Conservation (phyloP, 768 basidiomycete genomes). For the Termitomyces sp. region DNA sequence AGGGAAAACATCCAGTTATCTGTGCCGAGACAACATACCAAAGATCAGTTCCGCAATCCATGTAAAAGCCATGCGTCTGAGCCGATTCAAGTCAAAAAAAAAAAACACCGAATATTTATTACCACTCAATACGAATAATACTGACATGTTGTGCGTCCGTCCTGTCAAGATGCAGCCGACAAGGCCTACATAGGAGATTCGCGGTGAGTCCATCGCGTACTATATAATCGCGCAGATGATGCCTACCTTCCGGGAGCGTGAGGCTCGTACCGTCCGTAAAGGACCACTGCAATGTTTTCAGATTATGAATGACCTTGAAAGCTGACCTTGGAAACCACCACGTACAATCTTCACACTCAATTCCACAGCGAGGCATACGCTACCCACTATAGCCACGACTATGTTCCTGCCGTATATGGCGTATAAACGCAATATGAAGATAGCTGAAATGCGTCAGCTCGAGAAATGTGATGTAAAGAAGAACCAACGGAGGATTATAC, state of each 20-base stretch:
- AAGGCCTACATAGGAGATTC: constrained; percentile 18
- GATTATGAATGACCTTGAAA: neutral
- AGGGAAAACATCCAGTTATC: neutral
- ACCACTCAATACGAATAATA: too few species aligned
- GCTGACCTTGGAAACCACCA: neutral
- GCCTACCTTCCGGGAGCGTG: constrained; percentile 20
- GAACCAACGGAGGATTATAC: constrained; percentile 3
- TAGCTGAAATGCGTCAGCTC: neutral
- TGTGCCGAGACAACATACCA: constrained; percentile 8
- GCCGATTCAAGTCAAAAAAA: neutral
- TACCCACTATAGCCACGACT: constrained; percentile 14
- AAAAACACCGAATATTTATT: neutral
- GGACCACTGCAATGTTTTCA: constrained; percentile 7
- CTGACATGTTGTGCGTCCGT: neutral
- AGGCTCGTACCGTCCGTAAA: constrained; percentile 28
- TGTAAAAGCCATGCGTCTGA: constrained; percentile 27
- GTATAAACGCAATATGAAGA: constrained; percentile 8
- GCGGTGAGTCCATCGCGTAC: too few species aligned
- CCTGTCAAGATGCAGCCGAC: constrained; percentile 28
- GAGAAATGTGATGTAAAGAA: neutral
- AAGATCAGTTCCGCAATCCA: constrained; percentile 33
- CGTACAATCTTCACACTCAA: constrained; percentile 28
- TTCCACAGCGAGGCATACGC: constrained; percentile 18
- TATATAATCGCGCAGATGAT: too few species aligned
- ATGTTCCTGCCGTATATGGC: constrained; percentile 24